Evolutionary conservation across 1,284 basidiomycete species (phyloP).

Genomic region (Rhodotorula sp.): DNA sequence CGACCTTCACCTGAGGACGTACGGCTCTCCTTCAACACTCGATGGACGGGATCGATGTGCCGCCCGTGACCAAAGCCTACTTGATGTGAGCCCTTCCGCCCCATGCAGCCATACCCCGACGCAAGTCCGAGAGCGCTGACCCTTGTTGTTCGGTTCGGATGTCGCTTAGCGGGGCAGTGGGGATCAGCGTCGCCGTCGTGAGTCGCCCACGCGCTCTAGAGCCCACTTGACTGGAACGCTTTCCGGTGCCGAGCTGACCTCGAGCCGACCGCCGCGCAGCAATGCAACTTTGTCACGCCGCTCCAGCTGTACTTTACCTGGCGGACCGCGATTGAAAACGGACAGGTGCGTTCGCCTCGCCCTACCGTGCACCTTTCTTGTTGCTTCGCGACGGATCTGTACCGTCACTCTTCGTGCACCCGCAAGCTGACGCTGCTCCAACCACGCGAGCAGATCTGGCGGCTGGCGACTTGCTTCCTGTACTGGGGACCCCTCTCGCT

Average conservation of each 20-base stretch:
- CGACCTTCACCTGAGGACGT: background rate
- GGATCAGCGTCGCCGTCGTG: conserved; percentile 79
- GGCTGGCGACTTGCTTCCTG: conserved; percentile 84
- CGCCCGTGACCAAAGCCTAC: conserved; percentile 66
- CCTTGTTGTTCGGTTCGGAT: background rate
- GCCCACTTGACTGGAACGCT: too few relatives aligned
- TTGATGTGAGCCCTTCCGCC: conserved; percentile 30
- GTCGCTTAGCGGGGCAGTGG: conserved; percentile 51
- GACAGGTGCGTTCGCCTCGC: conserved; percentile 59
- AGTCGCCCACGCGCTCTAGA: conserved; percentile 43
- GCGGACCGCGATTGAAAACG: conserved; percentile 73
- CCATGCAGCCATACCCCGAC: background rate
- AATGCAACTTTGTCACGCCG: conserved; percentile 84
- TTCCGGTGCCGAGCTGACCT: background rate
- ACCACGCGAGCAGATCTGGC: conserved; percentile 66
- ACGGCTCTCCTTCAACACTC: background rate
- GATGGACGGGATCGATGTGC: conserved; percentile 58
- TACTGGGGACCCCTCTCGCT: conserved; percentile 91
- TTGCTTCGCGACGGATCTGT: too few relatives aligned
- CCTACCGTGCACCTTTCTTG: background rate
- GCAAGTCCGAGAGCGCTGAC: background rate
- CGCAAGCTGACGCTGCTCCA: background rate
- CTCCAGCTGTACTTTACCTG: conserved; percentile 89
- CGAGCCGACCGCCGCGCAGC: conserved; percentile 55
- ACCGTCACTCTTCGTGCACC: background rate